phyloP scores from a whole-genome alignment of 106 monocot genomes.

The Phalaenopsis equestris region DNA sequence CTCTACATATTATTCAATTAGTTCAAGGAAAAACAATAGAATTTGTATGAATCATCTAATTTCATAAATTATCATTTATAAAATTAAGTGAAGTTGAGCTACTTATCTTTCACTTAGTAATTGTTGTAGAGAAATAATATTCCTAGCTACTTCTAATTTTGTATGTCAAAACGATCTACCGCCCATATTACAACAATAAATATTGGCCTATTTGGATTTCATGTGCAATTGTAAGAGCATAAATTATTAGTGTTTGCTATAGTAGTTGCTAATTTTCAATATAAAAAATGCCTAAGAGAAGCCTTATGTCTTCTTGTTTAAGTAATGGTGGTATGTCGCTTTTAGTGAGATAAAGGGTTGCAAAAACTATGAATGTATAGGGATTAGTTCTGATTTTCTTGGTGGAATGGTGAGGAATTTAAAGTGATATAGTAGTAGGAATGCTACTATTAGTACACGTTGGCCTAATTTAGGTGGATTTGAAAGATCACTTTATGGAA shows the following conservation, averaged over 20 bases:
- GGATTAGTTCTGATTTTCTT: too few species aligned
- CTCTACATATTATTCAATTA: constrained; percentile 91
- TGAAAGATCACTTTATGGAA: too few species aligned
- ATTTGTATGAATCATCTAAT: constrained; percentile 39
- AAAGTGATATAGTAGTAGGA: too few species aligned
- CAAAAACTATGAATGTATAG: too few species aligned
- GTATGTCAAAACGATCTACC: constrained; percentile 67
- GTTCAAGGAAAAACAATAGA: constrained; percentile 91
- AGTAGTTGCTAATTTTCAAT: constrained; percentile 80
- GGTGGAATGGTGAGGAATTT: too few species aligned
- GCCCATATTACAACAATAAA: constrained; percentile 59
- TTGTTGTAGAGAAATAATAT: constrained; percentile 74
- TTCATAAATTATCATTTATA: not conserved
- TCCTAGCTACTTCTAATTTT: constrained; percentile 63
- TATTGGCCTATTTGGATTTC: constrained; percentile 86
- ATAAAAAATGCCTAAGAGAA: constrained; percentile 77
- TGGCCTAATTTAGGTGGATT: too few species aligned
- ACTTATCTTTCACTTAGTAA: not conserved
- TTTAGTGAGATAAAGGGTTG: too few species aligned
- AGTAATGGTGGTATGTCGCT: not conserved
- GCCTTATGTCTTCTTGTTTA: constrained; percentile 80
- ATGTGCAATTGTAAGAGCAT: constrained; percentile 73
- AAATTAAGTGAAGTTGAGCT: not conserved
- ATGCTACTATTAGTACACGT: too few species aligned
- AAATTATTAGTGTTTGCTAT: constrained; percentile 84